Base-by-base conservation (phyloP, 2,329 filamentous ascomycete species). In the Pezicula rhizophila region DNA sequence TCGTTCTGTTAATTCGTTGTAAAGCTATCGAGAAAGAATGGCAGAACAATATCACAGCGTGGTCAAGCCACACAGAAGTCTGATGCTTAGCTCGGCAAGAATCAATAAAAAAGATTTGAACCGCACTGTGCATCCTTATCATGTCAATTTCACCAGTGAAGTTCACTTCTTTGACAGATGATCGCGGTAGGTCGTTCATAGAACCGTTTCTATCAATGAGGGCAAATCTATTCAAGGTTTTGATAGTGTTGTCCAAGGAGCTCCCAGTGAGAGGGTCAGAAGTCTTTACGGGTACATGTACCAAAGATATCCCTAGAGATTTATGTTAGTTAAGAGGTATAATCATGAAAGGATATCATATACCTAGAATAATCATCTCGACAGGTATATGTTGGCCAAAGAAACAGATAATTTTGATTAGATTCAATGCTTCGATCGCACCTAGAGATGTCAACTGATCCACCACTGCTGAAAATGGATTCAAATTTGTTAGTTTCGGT, bases 361-460 rank as follows among this genome's bases (percentile, higher is more conserved):
- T 62, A 63, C 82, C 82, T 12, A 85, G 68, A 25, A 68, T 69
- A 12, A 87, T 67, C 71, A 88, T 77, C 48, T 82, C 82, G 18
- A 87, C 79, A 0, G 84, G 84, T 4, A 86, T 71, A 48, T 81
- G 74, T 48, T 81, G 79, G 34, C 79, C 78, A 47, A 84, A 80
- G 58, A 86, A 87, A 1, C 78, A 78, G 14, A 87, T 64, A 10
- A 87, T 66, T 18, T 78, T 78, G 53, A 87, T 79, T 31, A 87
- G 64, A 57, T 85, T 85, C 43, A 84, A 64, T 0, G 83, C 82
- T 47, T 82, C 76, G 11, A 60, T 60, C 12, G 71, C 71, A 1
- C 70, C 72, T 23, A 72, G 63, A 18, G 66, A 62, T 41, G 73
- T 69, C 5, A 80, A 64, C 53, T 79, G 72, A 14, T 77, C 70